Base-by-base conservation (phyloP, 768 basidiomycete genomes). In the Dioszegia aurantiaca region DNA sequence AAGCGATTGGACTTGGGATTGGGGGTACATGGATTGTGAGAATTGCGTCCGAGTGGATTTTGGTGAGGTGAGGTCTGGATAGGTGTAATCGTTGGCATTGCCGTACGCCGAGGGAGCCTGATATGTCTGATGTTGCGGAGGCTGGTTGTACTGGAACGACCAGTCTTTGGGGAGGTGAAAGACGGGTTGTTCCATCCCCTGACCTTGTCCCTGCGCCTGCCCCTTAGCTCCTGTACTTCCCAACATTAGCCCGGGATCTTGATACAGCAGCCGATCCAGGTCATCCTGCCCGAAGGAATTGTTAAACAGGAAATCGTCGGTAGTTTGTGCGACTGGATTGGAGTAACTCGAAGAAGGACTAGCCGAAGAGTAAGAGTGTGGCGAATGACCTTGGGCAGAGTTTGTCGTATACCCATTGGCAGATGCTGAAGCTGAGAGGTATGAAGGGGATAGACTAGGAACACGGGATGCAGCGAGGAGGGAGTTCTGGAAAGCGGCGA, bases 321-420 rank as follows among this genome's bases (percentile, higher is more conserved):
- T 51, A 10, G 37, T 26, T 27, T 39, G 36, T 16, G 30, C 14
- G 3, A n/a, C 51, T 19, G 33, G 19, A 17, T 56, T n/a, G 1
- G 70, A 67, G 47, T 63, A 72, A 26, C 19, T 64, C 10, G 63
- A 65, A 17, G 47, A 45, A 16, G 70, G 70, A 11, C 64, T 66
- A 12, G 64, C 60, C 4, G 70, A 65, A 14, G 64, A 62, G 46
- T 23, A 47, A 4, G 46, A 47, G 30, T 60, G 59, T 6, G 67
- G 65, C 5, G 70, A 72, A 30, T 55, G 57, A 14, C 33, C 33
- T 33, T 33, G 33, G 39, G 56, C 47, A 3, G 60, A 59, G 23
- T 23, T 44, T 41, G 39, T 24, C 57, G 37, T 24, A 23, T 6
- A 62, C 58, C 21, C 62, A 61, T 17, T 39, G 37, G 36, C 37